Percentiles rank a stretch among this genome's conserved stretches.
Evolutionary conservation across 768 basidiomycete species (phyloP).

Genomic region (Symmetrospora coprosmae): DNA sequence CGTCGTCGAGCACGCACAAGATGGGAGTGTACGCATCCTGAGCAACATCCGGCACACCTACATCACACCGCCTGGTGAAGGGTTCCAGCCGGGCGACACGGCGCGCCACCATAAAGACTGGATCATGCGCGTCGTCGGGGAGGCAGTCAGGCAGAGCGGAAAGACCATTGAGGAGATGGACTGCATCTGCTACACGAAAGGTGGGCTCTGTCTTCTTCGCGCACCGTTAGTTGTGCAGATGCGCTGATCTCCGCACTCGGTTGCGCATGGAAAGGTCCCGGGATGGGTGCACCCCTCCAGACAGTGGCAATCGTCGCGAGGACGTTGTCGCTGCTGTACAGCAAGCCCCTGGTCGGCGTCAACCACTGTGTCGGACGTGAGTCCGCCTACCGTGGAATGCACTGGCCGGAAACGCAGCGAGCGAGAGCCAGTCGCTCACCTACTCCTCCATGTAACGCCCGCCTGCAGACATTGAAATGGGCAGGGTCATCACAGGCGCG

Average conservation of each 20-base stretch:
- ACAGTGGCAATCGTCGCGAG: slow-evolving; percentile 88
- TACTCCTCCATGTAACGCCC: not conserved
- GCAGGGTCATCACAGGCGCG: slow-evolving; percentile 82
- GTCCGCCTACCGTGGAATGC: slow-evolving; percentile 23
- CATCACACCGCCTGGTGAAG: slow-evolving; percentile 94
- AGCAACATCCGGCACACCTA: slow-evolving; percentile 97
- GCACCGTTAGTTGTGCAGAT: not conserved
- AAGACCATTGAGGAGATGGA: slow-evolving; percentile 65
- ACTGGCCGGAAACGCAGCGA: not conserved
- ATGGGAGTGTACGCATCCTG: slow-evolving; percentile 61
- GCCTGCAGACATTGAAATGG: slow-evolving; percentile 91
- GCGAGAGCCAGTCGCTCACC: not conserved
- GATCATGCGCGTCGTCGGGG: slow-evolving; percentile 64
- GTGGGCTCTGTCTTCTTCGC: slow-evolving; percentile 40
- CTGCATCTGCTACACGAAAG: slow-evolving; percentile 95
- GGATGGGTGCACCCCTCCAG: slow-evolving; percentile 94
- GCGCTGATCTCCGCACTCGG: not conserved
- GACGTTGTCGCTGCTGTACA: slow-evolving; percentile 69
- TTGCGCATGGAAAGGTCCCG: slow-evolving; percentile 55
- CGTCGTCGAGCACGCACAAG: slow-evolving; percentile 57
- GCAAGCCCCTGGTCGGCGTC: slow-evolving; percentile 89
- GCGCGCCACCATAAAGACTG: slow-evolving; percentile 92
- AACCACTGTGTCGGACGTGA: slow-evolving; percentile 96
- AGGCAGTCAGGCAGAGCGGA: slow-evolving; percentile 55
- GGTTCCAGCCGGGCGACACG: slow-evolving; percentile 89